Percentiles rank a stretch among this genome's conserved stretches.
phyloP scores from a whole-genome alignment of 2,329 filamentous ascomycete species.

The Davidsoniella eucalypti region DNA sequence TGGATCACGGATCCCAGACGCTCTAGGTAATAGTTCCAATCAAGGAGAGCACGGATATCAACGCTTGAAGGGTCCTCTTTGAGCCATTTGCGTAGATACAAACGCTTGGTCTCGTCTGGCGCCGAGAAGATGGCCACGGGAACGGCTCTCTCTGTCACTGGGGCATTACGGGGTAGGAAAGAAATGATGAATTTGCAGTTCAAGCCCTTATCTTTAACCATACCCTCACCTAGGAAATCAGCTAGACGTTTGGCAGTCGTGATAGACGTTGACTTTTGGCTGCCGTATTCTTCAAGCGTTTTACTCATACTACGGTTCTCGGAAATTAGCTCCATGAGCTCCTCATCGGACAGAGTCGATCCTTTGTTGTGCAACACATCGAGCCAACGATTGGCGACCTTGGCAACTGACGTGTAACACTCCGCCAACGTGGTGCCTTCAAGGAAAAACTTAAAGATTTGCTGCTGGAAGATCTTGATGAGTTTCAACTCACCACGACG shows the following conservation, averaged over 20 bases:
- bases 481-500: slow-evolving; percentile 93
- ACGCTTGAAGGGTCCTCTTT: slow-evolving; percentile 84
- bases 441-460: slow-evolving; percentile 98
- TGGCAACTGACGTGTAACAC: slow-evolving; percentile 82
- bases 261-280: slow-evolving; percentile 96
- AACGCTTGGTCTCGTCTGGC: slow-evolving; percentile 70
- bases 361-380: slow-evolving; percentile 87
- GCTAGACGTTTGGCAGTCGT: slow-evolving; percentile 89
- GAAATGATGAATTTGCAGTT: slow-evolving; percentile 99
- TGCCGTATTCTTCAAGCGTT: slow-evolving; percentile 87
- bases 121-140: slow-evolving; percentile 96
- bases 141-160: slow-evolving; percentile 85
- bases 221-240: slow-evolving; percentile 92
- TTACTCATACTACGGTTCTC: slow-evolving; percentile 98
- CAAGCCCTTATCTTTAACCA: slow-evolving; percentile 97
- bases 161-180: slow-evolving; percentile 65
- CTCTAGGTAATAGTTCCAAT: slow-evolving; percentile 96
- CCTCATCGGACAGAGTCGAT: slow-evolving; percentile 80
- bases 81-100: slow-evolving; percentile 87
- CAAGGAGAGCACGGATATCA: slow-evolving; percentile 75
- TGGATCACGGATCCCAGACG: slow-evolving; percentile 94
- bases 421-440: slow-evolving; percentile 76
- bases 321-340: slow-evolving; percentile 98
- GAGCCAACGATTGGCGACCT: slow-evolving; percentile 89
- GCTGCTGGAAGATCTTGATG: slow-evolving; percentile 98